These are phyloP conservation scores for Penicillium coffeae DNA, from an alignment of 495 filamentous ascomycete species.

Conservation along the genomic window DNA sequence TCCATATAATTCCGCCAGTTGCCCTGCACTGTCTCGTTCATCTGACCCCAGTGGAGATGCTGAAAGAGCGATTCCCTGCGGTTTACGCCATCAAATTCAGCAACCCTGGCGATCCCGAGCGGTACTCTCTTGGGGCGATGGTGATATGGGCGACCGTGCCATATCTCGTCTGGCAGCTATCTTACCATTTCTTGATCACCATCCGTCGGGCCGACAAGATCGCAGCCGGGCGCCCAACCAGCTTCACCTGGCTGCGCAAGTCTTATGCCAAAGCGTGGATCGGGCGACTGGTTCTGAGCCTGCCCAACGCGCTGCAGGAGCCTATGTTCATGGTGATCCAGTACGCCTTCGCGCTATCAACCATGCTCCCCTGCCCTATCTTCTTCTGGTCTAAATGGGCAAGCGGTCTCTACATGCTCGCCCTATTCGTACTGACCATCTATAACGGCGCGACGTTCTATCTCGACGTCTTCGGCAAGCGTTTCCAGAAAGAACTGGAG, in stretches of 20 bases:
- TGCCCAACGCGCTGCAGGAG: slow-evolving; percentile 76
- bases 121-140: slow-evolving; percentile 82
- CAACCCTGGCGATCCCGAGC: slow-evolving; percentile 61
- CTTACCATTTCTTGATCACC: slow-evolving; percentile 90
- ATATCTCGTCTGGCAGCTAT: slow-evolving; percentile 86
- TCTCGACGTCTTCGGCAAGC: slow-evolving; percentile 93
- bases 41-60: slow-evolving; percentile 59
- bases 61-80: slow-evolving; percentile 75
- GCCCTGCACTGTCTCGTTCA: slow-evolving; percentile 91
- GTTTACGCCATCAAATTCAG: slow-evolving; percentile 78
- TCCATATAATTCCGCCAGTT: slow-evolving; percentile 97
- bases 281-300: slow-evolving; percentile 73
- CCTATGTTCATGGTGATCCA: slow-evolving; percentile 94
- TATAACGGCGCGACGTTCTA: slow-evolving; percentile 97
- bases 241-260: slow-evolving; percentile 93
- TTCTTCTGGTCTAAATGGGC: slow-evolving; percentile 92
- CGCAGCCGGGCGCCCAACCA: slow-evolving; percentile 89
- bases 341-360: slow-evolving; percentile 82
- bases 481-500: slow-evolving; percentile 95
- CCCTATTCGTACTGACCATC: slow-evolving; percentile 84
- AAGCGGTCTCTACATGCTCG: slow-evolving; percentile 68
- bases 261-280: slow-evolving; percentile 87
- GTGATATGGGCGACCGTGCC: slow-evolving; percentile 89
- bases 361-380: slow-evolving; percentile 89
- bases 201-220: slow-evolving; percentile 91